Conservation (phyloP, 345 rosid species). For the Eutrema yunnanense region DNA sequence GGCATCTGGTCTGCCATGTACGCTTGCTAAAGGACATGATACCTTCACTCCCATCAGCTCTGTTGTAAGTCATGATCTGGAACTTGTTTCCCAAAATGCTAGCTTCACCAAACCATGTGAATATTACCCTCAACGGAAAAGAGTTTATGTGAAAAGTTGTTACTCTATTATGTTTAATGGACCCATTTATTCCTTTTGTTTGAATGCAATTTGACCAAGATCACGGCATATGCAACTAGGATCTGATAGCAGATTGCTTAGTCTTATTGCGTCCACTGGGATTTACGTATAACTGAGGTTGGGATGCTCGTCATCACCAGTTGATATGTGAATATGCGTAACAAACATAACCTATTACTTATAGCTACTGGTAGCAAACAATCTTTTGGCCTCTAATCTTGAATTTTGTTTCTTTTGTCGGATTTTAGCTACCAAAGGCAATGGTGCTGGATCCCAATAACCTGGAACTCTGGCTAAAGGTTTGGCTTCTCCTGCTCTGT, state of each 20-base stretch:
- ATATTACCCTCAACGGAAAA: not conserved
- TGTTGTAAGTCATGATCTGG: slow-evolving; percentile 47
- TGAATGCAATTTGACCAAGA: not conserved
- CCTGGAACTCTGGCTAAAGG: slow-evolving; percentile 92
- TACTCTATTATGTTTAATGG: not conserved
- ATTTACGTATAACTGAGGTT: not conserved
- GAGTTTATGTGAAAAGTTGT: not conserved
- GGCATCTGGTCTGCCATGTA: slow-evolving; percentile 97
- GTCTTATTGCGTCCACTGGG: not conserved
- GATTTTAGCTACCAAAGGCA: slow-evolving; percentile 55
- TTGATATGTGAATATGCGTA: not conserved
- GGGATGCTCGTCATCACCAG: not conserved
- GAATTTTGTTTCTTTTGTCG: not conserved
- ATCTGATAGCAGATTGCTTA: not conserved
- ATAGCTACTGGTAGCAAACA: not conserved
- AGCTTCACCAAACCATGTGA: not conserved
- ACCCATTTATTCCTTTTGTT: not conserved
- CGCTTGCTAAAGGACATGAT: slow-evolving; percentile 88
- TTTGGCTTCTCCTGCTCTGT: slow-evolving; percentile 8
- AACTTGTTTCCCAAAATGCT: not conserved
- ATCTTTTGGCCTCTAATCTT: not conserved
- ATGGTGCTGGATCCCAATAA: slow-evolving; percentile 62
- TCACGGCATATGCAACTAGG: not conserved
- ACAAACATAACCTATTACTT: not conserved
- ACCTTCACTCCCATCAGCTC: slow-evolving; percentile 91